Base-by-base conservation (phyloP, 139 green algal species). In the Chlorella vulgaris region DNA sequence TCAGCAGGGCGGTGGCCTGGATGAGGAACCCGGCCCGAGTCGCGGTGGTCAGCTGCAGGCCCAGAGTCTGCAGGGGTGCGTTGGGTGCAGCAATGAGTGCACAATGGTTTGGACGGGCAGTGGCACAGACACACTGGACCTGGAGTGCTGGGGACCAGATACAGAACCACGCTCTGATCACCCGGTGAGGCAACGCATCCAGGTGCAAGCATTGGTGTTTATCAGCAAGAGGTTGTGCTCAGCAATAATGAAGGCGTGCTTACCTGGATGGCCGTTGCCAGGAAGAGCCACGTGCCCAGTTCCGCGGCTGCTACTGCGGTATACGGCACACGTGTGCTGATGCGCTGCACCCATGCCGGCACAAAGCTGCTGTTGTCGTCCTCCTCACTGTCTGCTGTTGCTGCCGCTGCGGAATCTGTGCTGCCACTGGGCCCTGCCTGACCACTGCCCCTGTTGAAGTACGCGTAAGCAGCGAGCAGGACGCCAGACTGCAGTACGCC, bases 21-120 rank as follows among this genome's bases (percentile, higher is more conserved):
- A 91, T 76, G 26, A 91, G 47, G 74, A 91, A 91, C 28, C 86
- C 85, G 3, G 82, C 86, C 3, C 73, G 55, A 3, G 82, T 87
- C 24, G 84, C 83, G 22, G 81, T 76, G 24, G 81, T 90, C 22
- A 89, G 62, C 38, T 66, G 69, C 31, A 88, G 43, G n/a, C 80
- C 84, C n/a, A 69, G 70, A 39, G 85, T 84, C 73, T 89, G 86
- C 66, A 80, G 74, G 18, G 3, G 61, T 29, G 35, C 4, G 7
- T 3, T n/a, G n/a, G n/a, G n/a, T n/a, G n/a, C n/a, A n/a, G n/a
- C n/a, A n/a, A n/a, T n/a, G n/a, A n/a, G n/a, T n/a, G n/a, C n/a
- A n/a, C n/a, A n/a, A n/a, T n/a, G n/a, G n/a, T n/a, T n/a, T n/a
- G n/a, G n/a, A n/a, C n/a, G n/a, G n/a, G n/a, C n/a, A n/a, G n/a